phyloP scores from a whole-genome alignment of 1,284 basidiomycete genomes.

The Lentinula novae-zelandiae region DNA sequence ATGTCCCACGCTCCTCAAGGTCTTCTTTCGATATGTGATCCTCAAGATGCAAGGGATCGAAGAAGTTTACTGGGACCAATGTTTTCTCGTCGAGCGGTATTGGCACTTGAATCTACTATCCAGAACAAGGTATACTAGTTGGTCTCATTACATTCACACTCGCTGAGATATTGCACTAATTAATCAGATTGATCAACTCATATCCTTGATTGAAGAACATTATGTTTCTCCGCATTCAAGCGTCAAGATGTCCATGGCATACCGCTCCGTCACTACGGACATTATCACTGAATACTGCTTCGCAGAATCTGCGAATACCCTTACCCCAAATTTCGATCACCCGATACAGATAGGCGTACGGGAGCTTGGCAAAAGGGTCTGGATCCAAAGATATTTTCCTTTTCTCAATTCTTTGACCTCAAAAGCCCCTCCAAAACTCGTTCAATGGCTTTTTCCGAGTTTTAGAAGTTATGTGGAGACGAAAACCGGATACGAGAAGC shows the following conservation, averaged over 20 bases:
- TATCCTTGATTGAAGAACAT: constrained; percentile 11
- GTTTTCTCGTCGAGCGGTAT: constrained; percentile 31
- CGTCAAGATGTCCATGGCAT: constrained; percentile 13
- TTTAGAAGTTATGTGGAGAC: background rate
- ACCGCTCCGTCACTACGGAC: constrained; percentile 15
- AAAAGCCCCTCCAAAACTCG: background rate
- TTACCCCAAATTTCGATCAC: constrained; percentile 6
- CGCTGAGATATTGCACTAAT: background rate
- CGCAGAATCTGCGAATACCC: constrained; percentile 11
- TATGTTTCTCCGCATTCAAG: background rate
- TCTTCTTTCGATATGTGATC: constrained; percentile 30
- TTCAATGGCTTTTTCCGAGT: background rate
- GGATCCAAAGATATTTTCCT: constrained; percentile 6
- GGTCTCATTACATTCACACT: background rate
- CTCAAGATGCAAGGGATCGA: constrained; percentile 25
- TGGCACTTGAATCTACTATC: constrained; percentile 29
- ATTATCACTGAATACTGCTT: constrained; percentile 18
- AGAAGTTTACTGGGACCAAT: constrained; percentile 27
- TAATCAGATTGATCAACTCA: constrained; percentile 26
- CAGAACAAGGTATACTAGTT: constrained; percentile 27
- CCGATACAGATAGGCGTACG: background rate
- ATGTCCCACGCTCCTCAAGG: constrained; percentile 16
- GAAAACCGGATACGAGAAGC: constrained; percentile 21
- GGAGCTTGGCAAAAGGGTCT: background rate
- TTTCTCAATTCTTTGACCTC: background rate